Base-by-base conservation (phyloP, 2,329 filamentous ascomycete species). In the Pleurostoma richardsiae region DNA sequence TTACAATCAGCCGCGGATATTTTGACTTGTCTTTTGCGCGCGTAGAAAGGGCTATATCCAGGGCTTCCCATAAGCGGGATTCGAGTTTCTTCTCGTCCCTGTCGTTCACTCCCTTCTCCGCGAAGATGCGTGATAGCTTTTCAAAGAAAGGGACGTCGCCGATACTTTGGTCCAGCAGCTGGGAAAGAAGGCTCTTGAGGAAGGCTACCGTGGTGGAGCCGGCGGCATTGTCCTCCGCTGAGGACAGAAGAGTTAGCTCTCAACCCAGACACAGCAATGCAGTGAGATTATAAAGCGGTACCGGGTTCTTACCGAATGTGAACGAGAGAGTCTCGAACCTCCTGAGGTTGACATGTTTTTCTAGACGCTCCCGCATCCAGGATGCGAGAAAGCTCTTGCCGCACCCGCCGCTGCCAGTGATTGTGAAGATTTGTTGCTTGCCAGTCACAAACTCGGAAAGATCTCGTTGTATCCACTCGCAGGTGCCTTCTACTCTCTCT, bases 291-390 rank as follows among this genome's bases (percentile, higher is more conserved):
- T 4, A 41, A 8, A 36, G 33, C 8, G 33, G 33, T 36, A 8
- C 33, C n/a, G 3, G 4, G 27, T 5, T 58, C 63, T 56, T 44
- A 68, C 64, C 59, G 46, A 70, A 69, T 28, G 59, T 63, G 53
- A 67, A 70, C 0, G 58, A 55, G 10, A 71, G 52, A 0, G 67
- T 64, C 5, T 58, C 57, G 39, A 67, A 67, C 3, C 62, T 63
- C 8, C 52, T 55, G 50, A 63, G 58, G 42, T 65, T 56, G 3
- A 69, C 52, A 2, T 67, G 67, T 6, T 65, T 60, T 19, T 68
- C 62, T 10, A 71, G 59, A 8, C 66, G 58, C 46, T 71, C 66
- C 30, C 66, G 59, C 33, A 69, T 62, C 67, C 67, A 71, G 10
- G 62, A 59, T 3, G 65, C 61, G n/a, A 69, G 60, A 10, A 65